A percentile compares a stretch with the other conserved stretches of the same genome.
Conservation (phyloP, 139 green algal genomes). For the Coelastrella sp. region DNA sequence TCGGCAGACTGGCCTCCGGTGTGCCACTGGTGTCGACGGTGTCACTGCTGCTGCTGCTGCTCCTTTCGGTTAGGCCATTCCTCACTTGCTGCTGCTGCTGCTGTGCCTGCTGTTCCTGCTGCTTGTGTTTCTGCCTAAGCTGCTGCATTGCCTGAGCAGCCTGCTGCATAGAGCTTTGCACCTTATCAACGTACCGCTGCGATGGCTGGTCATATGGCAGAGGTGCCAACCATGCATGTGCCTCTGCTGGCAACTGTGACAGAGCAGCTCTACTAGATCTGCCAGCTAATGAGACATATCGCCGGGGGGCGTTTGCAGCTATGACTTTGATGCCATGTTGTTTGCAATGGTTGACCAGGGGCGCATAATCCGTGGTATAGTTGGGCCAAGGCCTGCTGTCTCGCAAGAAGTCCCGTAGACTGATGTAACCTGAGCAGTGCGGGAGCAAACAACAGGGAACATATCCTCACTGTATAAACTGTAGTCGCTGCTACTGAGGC, state of each 20-base stretch:
- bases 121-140: conserved; percentile 4
- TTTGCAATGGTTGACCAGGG: conserved; percentile 53
- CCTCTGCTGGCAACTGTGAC: not conserved
- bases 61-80: not conserved
- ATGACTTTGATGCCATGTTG: conserved; percentile 36
- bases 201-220: conserved; percentile 51
- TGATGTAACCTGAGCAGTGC: not conserved
- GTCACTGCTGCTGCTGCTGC: conserved; percentile 22
- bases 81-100: not conserved
- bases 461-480: too few relatives aligned
- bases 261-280: conserved; percentile 49
- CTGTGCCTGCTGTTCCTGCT: conserved; percentile 14
- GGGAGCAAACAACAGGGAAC: too few relatives aligned
- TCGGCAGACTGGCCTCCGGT: not conserved
- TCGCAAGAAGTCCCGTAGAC: conserved; percentile 56
- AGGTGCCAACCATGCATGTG: conserved; percentile 41
- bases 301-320: conserved; percentile 62
- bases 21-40: not conserved
- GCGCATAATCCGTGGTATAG: conserved; percentile 62
- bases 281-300: conserved; percentile 57
- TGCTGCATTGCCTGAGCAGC: not conserved
- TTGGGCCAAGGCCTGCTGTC: conserved; percentile 67
- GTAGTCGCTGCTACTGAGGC: too few relatives aligned
- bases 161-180: conserved; percentile 51
- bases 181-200: conserved; percentile 42